Conservation (phyloP, 495 filamentous ascomycete species). For the Aspergillus coremiiformis region DNA sequence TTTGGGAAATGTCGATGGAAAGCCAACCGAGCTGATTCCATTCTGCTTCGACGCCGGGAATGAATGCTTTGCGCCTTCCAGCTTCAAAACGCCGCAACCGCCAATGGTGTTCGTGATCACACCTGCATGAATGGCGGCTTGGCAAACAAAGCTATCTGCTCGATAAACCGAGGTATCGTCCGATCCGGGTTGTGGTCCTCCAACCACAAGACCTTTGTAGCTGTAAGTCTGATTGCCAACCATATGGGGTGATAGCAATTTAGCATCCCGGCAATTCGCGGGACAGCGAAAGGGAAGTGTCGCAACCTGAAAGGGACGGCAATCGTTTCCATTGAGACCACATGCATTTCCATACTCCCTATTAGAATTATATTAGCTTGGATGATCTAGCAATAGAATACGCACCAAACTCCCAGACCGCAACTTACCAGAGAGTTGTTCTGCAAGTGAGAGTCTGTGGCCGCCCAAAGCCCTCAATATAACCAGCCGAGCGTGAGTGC, state of each 20-base stretch:
- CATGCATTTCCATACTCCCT: constrained; percentile 68
- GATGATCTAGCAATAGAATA: background rate
- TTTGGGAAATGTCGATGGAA: constrained; percentile 72
- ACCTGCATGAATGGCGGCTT: constrained; percentile 72
- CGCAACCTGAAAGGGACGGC: constrained; percentile 68
- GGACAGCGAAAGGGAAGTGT: constrained; percentile 73
- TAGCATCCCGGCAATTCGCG: constrained; percentile 59
- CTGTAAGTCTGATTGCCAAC: constrained; percentile 67
- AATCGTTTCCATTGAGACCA: constrained; percentile 70
- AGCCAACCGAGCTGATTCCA: constrained; percentile 59
- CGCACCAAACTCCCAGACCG: background rate
- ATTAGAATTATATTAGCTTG: background rate
- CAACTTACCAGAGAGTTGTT: constrained; percentile 48
- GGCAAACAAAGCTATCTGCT: constrained; percentile 77
- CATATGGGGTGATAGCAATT: constrained; percentile 61
- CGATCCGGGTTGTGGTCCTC: constrained; percentile 50
- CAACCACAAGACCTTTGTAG: constrained; percentile 67
- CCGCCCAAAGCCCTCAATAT: constrained; percentile 61
- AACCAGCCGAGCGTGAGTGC: constrained; percentile 52
- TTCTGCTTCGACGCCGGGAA: constrained; percentile 53
- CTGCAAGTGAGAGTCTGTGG: constrained; percentile 62
- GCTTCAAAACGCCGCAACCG: constrained; percentile 66
- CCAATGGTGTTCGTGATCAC: constrained; percentile 59
- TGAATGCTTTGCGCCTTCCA: constrained; percentile 58
- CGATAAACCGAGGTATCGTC: constrained; percentile 52